Evolutionary conservation across 768 basidiomycete genomes (phyloP), one percentile per base, ranked within the genome.

Genomic region (Mycena polygramma): DNA sequence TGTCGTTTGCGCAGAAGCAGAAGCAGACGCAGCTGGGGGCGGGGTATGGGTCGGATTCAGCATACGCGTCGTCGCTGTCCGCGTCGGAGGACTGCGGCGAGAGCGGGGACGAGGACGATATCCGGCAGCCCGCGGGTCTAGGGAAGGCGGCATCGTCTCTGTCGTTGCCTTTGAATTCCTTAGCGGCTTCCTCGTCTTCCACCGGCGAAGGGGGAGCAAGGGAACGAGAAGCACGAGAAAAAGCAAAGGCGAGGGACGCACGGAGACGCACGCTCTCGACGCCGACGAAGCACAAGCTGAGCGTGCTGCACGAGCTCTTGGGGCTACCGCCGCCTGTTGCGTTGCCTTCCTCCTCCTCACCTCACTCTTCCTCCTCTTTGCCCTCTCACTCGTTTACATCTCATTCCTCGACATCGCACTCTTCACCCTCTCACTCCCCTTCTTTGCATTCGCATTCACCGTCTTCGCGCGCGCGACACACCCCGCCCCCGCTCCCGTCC

Each of bases 291-390:
- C 37, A 4, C 35, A 52, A 52, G 43, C 46, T 54, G 19, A 15
- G 10, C 13, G 26, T 54, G 4, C 62, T 69, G 35, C 68, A 64
- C 39, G 30, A 20, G 14, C 14, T 69, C 20, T 48, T 69, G 4
- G 36, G 57, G 10, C 62, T 63, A 5, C 61, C 68, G 6, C 68
- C 68, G n/a, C 62, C 68, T 8, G 6, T 54, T 6, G 37, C 39
- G 1, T 3, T n/a, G 2, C 14, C 57, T 26, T 60, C 59, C n/a
- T 2, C 39, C 49, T 13, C 22, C 19, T 49, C 59, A 9, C 14
- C 30, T 35, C 10, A 30, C 0, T 20, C 60, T 9, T 2, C 24
- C 8, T 37, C 30, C 7, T 14, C 26, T 36, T 41, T 41, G 11
- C 35, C 19, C 6, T 26, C 13, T 7, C 36, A 36, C 35, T 19